Percentiles rank a stretch among this genome's conserved stretches.
Conservation (phyloP, 306 rosid genomes). For the Luffa aegyptiaca region DNA sequence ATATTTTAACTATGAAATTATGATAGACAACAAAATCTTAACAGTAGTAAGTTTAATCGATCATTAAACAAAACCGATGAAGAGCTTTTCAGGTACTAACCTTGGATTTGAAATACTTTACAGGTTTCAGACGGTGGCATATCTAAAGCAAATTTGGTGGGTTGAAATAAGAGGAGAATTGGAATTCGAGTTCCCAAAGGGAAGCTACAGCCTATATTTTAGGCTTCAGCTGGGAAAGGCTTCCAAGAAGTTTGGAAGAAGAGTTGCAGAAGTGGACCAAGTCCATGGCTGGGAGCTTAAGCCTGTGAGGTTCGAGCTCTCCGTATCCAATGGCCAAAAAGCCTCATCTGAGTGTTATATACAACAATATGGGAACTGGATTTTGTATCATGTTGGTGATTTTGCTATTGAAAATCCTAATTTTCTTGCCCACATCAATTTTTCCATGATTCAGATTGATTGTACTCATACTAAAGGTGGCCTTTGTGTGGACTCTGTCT, state of each 20-base stretch:
- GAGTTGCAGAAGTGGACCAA: conserved; percentile 37
- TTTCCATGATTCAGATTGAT: conserved; percentile 82
- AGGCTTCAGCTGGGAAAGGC: conserved; percentile 64
- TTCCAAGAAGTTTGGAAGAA: conserved; percentile 39
- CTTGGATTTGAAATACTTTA: background rate
- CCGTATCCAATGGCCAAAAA: conserved; percentile 53
- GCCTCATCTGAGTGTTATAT: conserved; percentile 36
- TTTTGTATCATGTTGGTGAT: conserved; percentile 53
- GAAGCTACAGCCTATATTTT: conserved; percentile 50
- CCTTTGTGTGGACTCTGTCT: conserved; percentile 59
- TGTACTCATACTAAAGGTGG: conserved; percentile 93
- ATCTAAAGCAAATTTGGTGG: conserved; percentile 91
- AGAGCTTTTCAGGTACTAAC: no score
- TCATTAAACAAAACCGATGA: no score
- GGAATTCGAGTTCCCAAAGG: conserved; percentile 61
- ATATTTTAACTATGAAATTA: no score
- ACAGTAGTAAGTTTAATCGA: no score
- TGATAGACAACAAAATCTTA: no score
- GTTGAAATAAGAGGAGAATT: conserved; percentile 66
- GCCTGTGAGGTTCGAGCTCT: conserved; percentile 62
- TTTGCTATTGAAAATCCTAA: conserved; percentile 24
- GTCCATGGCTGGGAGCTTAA: conserved; percentile 86
- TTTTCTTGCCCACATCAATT: conserved; percentile 30
- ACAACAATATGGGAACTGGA: conserved; percentile 43
- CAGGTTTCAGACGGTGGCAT: conserved; percentile 67